These are phyloP conservation scores for Chlorella ohadii DNA, from an alignment of 139 green algal genomes.

Conservation along the genomic window DNA sequence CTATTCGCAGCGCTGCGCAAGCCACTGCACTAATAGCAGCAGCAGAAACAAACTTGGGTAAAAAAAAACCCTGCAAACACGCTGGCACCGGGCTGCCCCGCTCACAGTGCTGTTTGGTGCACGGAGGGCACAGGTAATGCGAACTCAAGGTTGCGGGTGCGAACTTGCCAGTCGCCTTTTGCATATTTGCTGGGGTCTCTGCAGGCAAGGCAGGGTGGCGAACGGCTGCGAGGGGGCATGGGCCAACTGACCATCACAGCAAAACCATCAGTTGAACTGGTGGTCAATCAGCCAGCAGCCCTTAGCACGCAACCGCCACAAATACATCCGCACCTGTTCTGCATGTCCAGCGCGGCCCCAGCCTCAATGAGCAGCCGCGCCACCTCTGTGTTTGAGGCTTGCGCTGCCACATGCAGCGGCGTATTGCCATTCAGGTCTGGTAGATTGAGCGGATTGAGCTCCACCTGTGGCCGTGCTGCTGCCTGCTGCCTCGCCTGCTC, in stretches of 20 bases:
- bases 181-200: constrained; percentile 25
- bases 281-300: not conserved
- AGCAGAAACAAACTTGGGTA: too few relatives aligned
- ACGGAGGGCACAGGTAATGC: constrained; percentile 12
- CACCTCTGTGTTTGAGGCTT: not conserved
- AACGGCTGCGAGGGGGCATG: too few relatives aligned
- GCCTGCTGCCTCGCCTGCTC: not conserved
- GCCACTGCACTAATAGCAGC: too few relatives aligned
- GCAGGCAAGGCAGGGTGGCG: not conserved
- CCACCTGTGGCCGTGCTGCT: not conserved
- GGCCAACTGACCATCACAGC: too few relatives aligned
- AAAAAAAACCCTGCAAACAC: too few relatives aligned
- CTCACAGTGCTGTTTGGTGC: constrained; percentile 23
- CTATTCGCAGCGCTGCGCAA: too few relatives aligned
- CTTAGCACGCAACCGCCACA: too few relatives aligned
- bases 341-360: not conserved
- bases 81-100: too few relatives aligned
- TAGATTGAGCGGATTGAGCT: constrained; percentile 10
- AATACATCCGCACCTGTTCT: constrained; percentile 8
- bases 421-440: not conserved
- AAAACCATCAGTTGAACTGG: too few relatives aligned
- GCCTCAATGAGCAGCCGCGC: constrained; percentile 7
- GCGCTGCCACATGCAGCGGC: constrained; percentile 1
- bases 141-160: not conserved
- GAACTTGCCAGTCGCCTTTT: not conserved